A percentile compares a stretch with the other conserved stretches of the same genome.
phyloP scores from a whole-genome alignment of 352 stramenopile species.

The Globisporangium paddicum region DNA sequence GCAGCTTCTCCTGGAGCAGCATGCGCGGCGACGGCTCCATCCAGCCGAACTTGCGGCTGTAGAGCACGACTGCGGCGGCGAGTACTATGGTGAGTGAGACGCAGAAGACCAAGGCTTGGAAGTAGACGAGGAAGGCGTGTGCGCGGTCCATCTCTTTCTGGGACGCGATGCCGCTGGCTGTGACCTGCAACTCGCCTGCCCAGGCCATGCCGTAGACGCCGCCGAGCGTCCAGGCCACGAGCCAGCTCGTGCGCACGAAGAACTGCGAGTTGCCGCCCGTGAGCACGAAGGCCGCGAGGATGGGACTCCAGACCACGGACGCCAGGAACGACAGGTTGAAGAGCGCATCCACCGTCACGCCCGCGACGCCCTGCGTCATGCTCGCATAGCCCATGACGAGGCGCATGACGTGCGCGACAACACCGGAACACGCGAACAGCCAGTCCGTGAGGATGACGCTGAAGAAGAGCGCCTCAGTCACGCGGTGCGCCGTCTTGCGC shows the following conservation, averaged over 20 bases:
- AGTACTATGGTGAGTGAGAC: slow-evolving; percentile 33
- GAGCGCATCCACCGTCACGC: slow-evolving; percentile 30
- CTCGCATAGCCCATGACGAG: slow-evolving; percentile 3
- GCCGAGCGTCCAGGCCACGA: slow-evolving; percentile 42
- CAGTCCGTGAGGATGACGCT: slow-evolving; percentile 59
- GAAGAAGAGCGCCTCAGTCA: slow-evolving; percentile 60
- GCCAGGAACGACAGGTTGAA: slow-evolving; percentile 61
- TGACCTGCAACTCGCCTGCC: slow-evolving; percentile 8
- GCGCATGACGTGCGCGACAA: slow-evolving; percentile 24
- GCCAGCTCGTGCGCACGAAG: slow-evolving; percentile 39
- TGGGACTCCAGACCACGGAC: slow-evolving; percentile 63
- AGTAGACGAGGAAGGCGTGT: slow-evolving; percentile 17
- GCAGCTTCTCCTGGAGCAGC: slow-evolving; percentile 31
- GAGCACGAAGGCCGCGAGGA: slow-evolving; percentile 64
- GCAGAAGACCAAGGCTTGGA: slow-evolving; percentile 38
- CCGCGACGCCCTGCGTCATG: slow-evolving; percentile 9
- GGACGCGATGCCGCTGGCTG: neutral
- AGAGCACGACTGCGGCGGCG: slow-evolving; percentile 26
- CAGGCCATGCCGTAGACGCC: slow-evolving; percentile 49
- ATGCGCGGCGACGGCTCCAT: slow-evolving; percentile 33
- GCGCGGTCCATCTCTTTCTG: slow-evolving; percentile 17
- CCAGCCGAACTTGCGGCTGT: slow-evolving; percentile 38
- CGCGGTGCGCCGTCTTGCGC: slow-evolving; percentile 51
- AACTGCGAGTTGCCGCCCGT: slow-evolving; percentile 44
- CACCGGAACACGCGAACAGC: slow-evolving; percentile 41